Conservation (phyloP, 805 yeast genomes). For the Tetrapisispora nanseiensis region DNA sequence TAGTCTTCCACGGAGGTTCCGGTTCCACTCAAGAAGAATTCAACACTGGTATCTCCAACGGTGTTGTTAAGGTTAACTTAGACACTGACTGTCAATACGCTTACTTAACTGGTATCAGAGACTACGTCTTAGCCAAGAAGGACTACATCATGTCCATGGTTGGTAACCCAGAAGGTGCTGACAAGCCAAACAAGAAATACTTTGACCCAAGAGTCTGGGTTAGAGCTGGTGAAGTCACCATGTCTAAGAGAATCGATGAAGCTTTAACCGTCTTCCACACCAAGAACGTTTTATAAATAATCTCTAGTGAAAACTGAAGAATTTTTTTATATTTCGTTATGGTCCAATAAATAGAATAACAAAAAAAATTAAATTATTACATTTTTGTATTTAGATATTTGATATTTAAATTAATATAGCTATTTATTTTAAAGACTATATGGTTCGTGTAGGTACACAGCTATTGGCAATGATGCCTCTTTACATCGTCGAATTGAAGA, state of each 20-base stretch:
- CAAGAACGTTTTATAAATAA: constrained; percentile 34
- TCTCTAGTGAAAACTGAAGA: background rate
- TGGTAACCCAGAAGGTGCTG: constrained; percentile 99
- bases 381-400: too few relatives aligned
- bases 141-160: constrained; percentile 83
- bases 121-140: constrained; percentile 91
- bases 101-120: constrained; percentile 93
- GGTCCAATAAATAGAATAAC: background rate
- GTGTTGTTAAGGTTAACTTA: constrained; percentile 98
- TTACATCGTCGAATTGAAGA: too few relatives aligned
- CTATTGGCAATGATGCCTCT: too few relatives aligned
- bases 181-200: constrained; percentile 99
- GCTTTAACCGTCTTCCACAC: constrained; percentile 85
- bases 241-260: constrained; percentile 74
- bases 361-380: background rate
- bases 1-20: constrained; percentile 99
- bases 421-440: too few relatives aligned
- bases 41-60: constrained; percentile 80
- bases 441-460: too few relatives aligned
- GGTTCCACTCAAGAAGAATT: constrained; percentile 92
- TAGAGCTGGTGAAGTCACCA: constrained; percentile 99
- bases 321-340: background rate
- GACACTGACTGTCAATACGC: constrained; percentile 99
- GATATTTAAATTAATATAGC: too few relatives aligned
- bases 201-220: constrained; percentile 99